Percentiles rank a stretch among this genome's conserved stretches.
Conservation (phyloP, 495 filamentous ascomycete genomes). For the Aspergillus homomorphus region DNA sequence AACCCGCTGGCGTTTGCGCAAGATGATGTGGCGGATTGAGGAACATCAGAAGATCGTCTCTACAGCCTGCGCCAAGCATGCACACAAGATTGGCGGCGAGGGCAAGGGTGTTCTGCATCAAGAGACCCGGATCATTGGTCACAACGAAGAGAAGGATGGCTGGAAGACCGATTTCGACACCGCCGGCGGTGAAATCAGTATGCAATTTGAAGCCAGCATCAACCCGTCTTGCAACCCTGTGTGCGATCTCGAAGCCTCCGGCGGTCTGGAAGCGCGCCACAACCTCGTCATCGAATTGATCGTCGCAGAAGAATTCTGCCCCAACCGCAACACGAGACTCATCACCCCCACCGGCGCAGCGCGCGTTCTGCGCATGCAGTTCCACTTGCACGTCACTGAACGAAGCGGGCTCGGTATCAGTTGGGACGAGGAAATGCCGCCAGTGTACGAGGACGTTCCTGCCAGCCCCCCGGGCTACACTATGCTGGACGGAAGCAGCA, state of each 20-base stretch:
- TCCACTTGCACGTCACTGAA: constrained; percentile 76
- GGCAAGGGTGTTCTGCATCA: constrained; percentile 76
- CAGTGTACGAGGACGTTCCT: constrained; percentile 92
- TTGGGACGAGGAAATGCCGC: constrained; percentile 96
- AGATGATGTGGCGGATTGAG: constrained; percentile 90
- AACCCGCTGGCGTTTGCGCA: constrained; percentile 81
- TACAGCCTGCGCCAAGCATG: constrained; percentile 76
- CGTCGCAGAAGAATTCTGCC: constrained; percentile 85
- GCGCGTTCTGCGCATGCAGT: constrained; percentile 90
- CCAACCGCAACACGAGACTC: constrained; percentile 63
- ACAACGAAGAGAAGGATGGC: constrained; percentile 73
- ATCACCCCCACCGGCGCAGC: constrained; percentile 87
- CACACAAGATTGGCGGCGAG: constrained; percentile 64
- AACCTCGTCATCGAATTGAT: constrained; percentile 89
- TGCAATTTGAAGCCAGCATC: constrained; percentile 75
- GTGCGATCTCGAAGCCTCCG: constrained; percentile 77
- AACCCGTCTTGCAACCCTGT: constrained; percentile 58
- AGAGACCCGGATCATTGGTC: constrained; percentile 70
- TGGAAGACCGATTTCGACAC: constrained; percentile 93
- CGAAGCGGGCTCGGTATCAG: constrained; percentile 84
- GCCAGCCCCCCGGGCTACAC: constrained; percentile 78
- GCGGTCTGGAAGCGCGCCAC: constrained; percentile 76
- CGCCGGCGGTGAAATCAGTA: constrained; percentile 69
- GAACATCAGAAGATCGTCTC: constrained; percentile 78
- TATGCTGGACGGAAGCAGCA: constrained; percentile 38